phyloP scores from a whole-genome alignment of 345 rosid species.

The Geranium rotundifolium region DNA sequence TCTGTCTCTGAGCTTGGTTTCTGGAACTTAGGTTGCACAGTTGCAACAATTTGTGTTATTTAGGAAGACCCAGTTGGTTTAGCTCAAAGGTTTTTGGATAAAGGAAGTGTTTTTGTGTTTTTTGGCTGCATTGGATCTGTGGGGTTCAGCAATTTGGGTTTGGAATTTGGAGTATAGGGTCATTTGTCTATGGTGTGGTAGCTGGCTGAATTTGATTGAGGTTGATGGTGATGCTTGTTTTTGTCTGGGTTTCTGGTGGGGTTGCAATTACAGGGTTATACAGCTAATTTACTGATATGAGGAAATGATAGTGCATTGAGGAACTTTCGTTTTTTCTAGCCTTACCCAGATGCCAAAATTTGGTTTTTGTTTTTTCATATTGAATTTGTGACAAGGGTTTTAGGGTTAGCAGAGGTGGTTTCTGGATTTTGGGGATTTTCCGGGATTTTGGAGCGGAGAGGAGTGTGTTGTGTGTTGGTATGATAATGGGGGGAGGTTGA shows the following conservation, averaged over 20 bases:
- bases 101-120: not conserved
- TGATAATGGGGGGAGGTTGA: constrained; percentile 3
- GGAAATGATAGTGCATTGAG: not conserved
- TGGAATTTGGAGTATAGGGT: not conserved
- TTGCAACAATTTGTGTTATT: not conserved
- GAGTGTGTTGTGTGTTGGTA: not conserved
- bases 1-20: not conserved
- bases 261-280: not conserved
- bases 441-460: not conserved
- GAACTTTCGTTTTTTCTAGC: not conserved
- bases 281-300: not conserved
- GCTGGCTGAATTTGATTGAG: not conserved
- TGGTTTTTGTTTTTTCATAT: not conserved
- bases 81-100: not conserved
- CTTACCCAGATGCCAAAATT: not conserved
- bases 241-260: not conserved
- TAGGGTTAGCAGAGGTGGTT: no score
- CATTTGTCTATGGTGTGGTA: not conserved
- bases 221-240: not conserved
- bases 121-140: not conserved
- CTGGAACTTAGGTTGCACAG: not conserved
- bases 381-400: not conserved
- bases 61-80: not conserved
- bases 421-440: not conserved
- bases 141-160: not conserved